These are phyloP conservation scores for Fraxinus cuspidata DNA, from an alignment of 257 asterid species.

Conservation along the genomic window DNA sequence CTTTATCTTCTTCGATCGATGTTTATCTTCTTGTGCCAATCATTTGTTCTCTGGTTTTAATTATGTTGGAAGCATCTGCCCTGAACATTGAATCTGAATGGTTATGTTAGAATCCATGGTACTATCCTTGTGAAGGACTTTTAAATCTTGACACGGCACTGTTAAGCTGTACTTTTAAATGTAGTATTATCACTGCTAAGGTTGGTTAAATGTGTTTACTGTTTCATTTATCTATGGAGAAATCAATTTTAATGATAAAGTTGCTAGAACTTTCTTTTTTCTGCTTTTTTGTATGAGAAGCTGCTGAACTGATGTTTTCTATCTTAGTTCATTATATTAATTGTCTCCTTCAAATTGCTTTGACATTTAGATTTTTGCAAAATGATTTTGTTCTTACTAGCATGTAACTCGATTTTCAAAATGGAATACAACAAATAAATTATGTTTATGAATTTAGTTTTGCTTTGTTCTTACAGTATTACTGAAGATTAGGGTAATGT, in stretches of 20 bases:
- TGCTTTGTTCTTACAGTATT: neutral
- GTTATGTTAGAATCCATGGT: neutral
- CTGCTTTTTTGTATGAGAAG: neutral
- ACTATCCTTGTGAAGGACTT: neutral
- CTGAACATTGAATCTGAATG: neutral
- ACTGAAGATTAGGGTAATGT: neutral
- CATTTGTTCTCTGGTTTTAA: neutral
- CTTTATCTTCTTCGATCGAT: neutral
- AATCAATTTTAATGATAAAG: neutral
- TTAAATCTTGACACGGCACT: neutral
- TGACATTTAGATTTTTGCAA: neutral
- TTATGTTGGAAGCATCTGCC: neutral
- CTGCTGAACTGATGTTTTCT: neutral
- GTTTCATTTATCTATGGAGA: neutral
- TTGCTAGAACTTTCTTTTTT: neutral
- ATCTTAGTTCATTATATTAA: neutral
- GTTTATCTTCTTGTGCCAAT: neutral
- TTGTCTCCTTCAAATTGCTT: neutral
- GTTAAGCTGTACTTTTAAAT: neutral
- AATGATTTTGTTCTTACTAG: neutral
- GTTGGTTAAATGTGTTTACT: neutral
- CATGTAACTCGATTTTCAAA: neutral
- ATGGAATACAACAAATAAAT: neutral
- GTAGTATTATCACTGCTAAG: neutral
- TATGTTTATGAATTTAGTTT: neutral